Conservation (phyloP, 108 stramenopile species). For the Licmophora abbreviata region DNA sequence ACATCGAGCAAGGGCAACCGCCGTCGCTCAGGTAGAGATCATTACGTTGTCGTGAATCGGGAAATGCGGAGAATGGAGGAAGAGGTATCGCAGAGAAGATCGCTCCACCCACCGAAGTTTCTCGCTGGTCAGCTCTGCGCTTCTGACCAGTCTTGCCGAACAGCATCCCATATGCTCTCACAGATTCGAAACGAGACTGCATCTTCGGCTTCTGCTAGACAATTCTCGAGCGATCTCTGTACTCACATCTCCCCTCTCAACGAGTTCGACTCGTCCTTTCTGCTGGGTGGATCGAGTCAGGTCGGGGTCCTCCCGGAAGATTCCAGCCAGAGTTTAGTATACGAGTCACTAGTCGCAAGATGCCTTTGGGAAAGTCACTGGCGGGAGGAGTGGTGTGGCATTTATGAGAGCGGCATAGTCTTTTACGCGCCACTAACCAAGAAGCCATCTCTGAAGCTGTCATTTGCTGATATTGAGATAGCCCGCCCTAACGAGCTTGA, state of each 20-base stretch:
- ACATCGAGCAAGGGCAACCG: slow-evolving; percentile 5
- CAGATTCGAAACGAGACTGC: slow-evolving; percentile 41
- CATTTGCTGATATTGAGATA: slow-evolving; percentile 46
- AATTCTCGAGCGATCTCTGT: slow-evolving; percentile 31
- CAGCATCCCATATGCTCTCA: slow-evolving; percentile 52
- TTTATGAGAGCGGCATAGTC: slow-evolving; percentile 56
- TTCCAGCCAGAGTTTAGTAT: slow-evolving; percentile 19
- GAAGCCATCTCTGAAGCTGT: slow-evolving; percentile 63
- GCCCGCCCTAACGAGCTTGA: slow-evolving; percentile 41
- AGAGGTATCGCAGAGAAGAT: slow-evolving; percentile 5
- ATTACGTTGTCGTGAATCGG: slow-evolving; percentile 6
- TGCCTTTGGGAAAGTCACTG: slow-evolving; percentile 89
- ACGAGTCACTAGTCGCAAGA: slow-evolving; percentile 65
- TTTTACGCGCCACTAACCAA: slow-evolving; percentile 82
- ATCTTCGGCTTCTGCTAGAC: slow-evolving; percentile 17
- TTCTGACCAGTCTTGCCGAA: slow-evolving; percentile 63
- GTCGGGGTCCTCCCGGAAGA: slow-evolving; percentile 45
- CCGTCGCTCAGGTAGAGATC: slow-evolving; percentile 32
- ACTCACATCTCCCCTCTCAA: slow-evolving; percentile 34
- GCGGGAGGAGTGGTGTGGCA: slow-evolving; percentile 84
- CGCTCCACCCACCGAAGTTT: slow-evolving; percentile 13
- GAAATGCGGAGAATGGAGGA: slow-evolving; percentile 42
- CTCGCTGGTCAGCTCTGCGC: slow-evolving; percentile 58
- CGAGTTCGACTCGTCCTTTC: slow-evolving; percentile 63
- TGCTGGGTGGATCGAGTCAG: slow-evolving; percentile 60